Base-by-base conservation (phyloP, 108 stramenopile genomes). In the Discostella pseudostelligera region DNA sequence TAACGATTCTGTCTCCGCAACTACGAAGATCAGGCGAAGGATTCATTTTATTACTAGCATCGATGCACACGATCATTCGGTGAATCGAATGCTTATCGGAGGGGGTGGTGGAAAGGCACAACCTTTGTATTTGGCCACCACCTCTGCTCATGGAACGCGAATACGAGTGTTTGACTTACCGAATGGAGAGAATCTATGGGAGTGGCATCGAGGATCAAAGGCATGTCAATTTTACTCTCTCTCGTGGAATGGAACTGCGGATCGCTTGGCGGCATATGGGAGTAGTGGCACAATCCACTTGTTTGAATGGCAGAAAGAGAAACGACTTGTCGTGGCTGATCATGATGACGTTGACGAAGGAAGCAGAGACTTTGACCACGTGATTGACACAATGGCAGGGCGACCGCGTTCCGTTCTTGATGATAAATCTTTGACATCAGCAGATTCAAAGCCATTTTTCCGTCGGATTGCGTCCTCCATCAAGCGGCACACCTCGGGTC, bases 161-260 rank as follows among this genome's bases (percentile, higher is more conserved):
- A 55, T 77, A 43, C 62, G 76, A 59, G 63, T 77, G 9, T 77
- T 77, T 59, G 76, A 57, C 46, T 59, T 77, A 32, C 76, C 76
- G 24, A 26, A 58, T 14, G 76, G 76, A 25, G 54, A 69, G 16
- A 47, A 39, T 14, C 39, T 77, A 20, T 77, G 65, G 65, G 76
- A 77, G 49, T 77, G 62, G 62, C 76, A 77, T 59, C 68, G 76
- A 13, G 76, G 76, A 25, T 77, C 76, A 10, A 51, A 63, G 19
- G 32, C 68, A 8, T 77, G 76, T 40, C 67, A 65, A 14, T 56
- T 77, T 42, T 47, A 69, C 16, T 69, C 68, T 29, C 43, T 77
- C 22, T 63, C 76, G 10, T 77, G 68, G 68, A 69, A 69, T 59
- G 76, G 76, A 19, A 36, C 37, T 22, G 76, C 67, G 4, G 63